Percentiles rank a stretch among this genome's conserved stretches.
These are phyloP conservation scores for Teunomyces aglyptinius DNA, from an alignment of 805 yeast species.

Conservation along the genomic window DNA sequence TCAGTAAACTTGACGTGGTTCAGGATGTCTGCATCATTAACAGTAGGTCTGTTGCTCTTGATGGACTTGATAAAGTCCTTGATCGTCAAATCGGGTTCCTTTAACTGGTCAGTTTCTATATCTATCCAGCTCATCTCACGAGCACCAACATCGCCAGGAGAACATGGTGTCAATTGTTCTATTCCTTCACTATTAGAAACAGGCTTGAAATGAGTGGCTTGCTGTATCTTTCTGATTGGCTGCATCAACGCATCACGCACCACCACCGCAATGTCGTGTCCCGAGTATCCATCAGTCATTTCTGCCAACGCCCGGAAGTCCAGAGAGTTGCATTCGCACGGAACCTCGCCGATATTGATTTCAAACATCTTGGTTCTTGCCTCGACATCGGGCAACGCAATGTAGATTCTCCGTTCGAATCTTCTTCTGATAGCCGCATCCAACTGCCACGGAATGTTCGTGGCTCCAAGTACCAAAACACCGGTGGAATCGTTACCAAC, in stretches of 20 bases:
- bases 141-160: conserved; percentile 93
- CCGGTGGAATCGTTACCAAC: conserved; percentile 95
- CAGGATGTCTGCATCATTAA: conserved; percentile 75
- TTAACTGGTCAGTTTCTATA: conserved; percentile 80
- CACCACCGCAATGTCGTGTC: conserved; percentile 94
- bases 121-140: conserved; percentile 92
- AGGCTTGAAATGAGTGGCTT: conserved; percentile 89
- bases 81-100: conserved; percentile 84
- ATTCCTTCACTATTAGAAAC: conserved; percentile 42
- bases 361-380: conserved; percentile 94
- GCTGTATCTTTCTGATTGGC: conserved; percentile 92
- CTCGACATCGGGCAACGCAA: conserved; percentile 90
- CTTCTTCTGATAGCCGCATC: conserved; percentile 97
- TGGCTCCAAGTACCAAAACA: conserved; percentile 92
- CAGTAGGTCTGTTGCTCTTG: conserved; percentile 91
- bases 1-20: conserved; percentile 85
- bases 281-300: conserved; percentile 96
- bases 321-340: conserved; percentile 68
- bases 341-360: conserved; percentile 85
- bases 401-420: conserved; percentile 92
- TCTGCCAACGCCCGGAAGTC: conserved; percentile 81
- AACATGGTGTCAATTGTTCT: conserved; percentile 78
- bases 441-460: conserved; percentile 98
- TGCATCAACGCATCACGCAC: conserved; percentile 98
- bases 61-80: conserved; percentile 93